Evolutionary conservation across 1,284 basidiomycete genomes (phyloP), one percentile per base, ranked within the genome.

Genomic region (Boletellus deceptivus): DNA sequence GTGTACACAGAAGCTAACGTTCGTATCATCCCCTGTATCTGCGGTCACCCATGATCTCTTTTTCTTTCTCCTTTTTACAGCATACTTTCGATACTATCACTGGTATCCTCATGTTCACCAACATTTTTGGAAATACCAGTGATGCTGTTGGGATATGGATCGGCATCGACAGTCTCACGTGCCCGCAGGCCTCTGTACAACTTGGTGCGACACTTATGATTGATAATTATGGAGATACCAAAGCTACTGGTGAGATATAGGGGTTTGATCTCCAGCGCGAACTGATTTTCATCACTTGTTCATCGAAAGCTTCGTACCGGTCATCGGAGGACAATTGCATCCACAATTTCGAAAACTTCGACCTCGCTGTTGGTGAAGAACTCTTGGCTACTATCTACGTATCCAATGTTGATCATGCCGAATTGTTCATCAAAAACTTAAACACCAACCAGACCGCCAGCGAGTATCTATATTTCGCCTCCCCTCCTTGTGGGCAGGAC

Each of bases 351-450:
- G n/a, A n/a, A n/a, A n/a, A 13, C 8, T 13, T 61, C 45, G 2
- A 4, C 1, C 27, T 64, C 46, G 35, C 43, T 22, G 34, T 57
- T 17, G 61, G 61, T n/a, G 48, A 61, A n/a, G n/a, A n/a, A n/a
- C n/a, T n/a, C n/a, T n/a, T n/a, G n/a, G n/a, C n/a, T 4, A 7
- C 13, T 6, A 40, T 61, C 37, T 50, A 5, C n/a, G n/a, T n/a
- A n/a, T n/a, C n/a, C n/a, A n/a, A n/a, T n/a, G n/a, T n/a, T n/a
- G n/a, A n/a, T n/a, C n/a, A n/a, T n/a, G n/a, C n/a, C n/a, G n/a
- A n/a, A n/a, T n/a, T n/a, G 31, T 22, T 47, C 6, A 47, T 63
- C 40, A 46, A 56, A n/a, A 60, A 63, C 25, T 9, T 50, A n/a
- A 20, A 20, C 10, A 49, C 43, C n/a, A 62, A 22, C 7, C 33